Percentiles rank a stretch among this genome's conserved stretches.
Conservation (phyloP, 495 filamentous ascomycete species). For the Hypomontagnella submonticulosa region DNA sequence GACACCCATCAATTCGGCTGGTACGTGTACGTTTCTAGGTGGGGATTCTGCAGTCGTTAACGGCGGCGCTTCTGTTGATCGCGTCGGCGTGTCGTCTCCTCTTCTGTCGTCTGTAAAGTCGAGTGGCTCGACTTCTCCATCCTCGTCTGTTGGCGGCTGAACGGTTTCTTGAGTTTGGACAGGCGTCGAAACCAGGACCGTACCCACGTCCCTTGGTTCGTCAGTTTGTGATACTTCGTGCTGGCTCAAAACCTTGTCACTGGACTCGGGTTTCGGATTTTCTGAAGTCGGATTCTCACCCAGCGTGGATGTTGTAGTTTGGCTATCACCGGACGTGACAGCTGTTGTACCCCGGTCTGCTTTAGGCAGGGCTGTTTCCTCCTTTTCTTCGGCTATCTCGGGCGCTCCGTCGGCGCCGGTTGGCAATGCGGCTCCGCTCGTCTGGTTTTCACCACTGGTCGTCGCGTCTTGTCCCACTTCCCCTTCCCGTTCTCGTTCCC, state of each 20-base stretch:
- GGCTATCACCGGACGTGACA: slow-evolving; percentile 14
- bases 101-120: slow-evolving; percentile 38
- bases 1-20: slow-evolving; percentile 35
- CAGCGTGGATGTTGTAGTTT: slow-evolving; percentile 11
- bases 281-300: slow-evolving; percentile 9
- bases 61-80: slow-evolving; percentile 39
- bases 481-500: slow-evolving; percentile 17
- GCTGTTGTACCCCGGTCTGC: slow-evolving; percentile 22
- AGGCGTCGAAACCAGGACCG: neutral
- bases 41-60: slow-evolving; percentile 18
- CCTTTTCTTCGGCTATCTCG: slow-evolving; percentile 14
- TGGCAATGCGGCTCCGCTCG: slow-evolving; percentile 26
- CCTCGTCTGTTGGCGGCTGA: slow-evolving; percentile 13
- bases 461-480: slow-evolving; percentile 18
- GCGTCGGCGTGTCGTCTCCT: slow-evolving; percentile 30
- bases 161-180: slow-evolving; percentile 4
- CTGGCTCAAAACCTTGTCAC: slow-evolving; percentile 6
- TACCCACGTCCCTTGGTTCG: slow-evolving; percentile 6
- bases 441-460: slow-evolving; percentile 36
- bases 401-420: slow-evolving; percentile 13
- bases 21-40: slow-evolving; percentile 18
- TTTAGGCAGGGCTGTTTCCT: slow-evolving; percentile 20
- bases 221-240: neutral
- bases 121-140: slow-evolving; percentile 13
- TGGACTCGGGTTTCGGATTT: slow-evolving; percentile 7